phyloP scores from a whole-genome alignment of 805 yeast genomes.

The Saturnispora mendoncae region DNA sequence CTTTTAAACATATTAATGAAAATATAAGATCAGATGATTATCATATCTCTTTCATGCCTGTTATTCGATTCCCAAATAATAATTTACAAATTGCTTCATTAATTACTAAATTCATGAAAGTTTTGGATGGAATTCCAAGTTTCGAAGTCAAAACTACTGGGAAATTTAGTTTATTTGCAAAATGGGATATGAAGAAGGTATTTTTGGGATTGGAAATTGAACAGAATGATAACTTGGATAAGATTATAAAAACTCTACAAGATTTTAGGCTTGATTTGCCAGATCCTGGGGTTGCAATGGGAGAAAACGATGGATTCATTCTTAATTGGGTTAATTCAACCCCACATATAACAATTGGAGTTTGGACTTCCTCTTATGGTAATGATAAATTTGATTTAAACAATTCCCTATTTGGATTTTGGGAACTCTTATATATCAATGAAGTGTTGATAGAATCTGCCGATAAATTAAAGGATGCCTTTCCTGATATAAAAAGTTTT shows the following conservation, averaged over 20 bases:
- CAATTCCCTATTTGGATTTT: constrained; percentile 18
- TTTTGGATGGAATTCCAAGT: neutral
- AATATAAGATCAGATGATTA: constrained; percentile 8
- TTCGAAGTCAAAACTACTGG: constrained; percentile 6
- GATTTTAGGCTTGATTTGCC: constrained; percentile 2
- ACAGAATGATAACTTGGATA: neutral
- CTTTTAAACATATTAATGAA: constrained; percentile 12
- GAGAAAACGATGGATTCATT: constrained; percentile 15
- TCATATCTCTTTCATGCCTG: constrained; percentile 20
- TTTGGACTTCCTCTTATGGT: constrained; percentile 2
- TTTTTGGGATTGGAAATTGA: constrained; percentile 7
- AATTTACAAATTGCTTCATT: constrained; percentile 4
- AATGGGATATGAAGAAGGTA: constrained; percentile 9
- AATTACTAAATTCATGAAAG: neutral
- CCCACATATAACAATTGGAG: constrained; percentile 19
- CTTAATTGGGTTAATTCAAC: constrained; percentile 11
- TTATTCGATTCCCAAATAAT: constrained; percentile 15
- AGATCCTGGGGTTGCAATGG: constrained; percentile 17
- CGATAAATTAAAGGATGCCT: neutral
- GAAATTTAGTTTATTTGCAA: neutral
- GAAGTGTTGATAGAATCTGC: constrained; percentile 7
- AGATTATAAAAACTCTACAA: constrained; percentile 1
- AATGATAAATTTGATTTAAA: neutral
- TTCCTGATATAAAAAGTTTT: neutral
- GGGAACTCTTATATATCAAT: constrained; percentile 21